Evolutionary conservation across 2,329 filamentous ascomycete species (phyloP), one percentile per base, ranked within the genome.

Genomic region (Penicillium janthinellum): DNA sequence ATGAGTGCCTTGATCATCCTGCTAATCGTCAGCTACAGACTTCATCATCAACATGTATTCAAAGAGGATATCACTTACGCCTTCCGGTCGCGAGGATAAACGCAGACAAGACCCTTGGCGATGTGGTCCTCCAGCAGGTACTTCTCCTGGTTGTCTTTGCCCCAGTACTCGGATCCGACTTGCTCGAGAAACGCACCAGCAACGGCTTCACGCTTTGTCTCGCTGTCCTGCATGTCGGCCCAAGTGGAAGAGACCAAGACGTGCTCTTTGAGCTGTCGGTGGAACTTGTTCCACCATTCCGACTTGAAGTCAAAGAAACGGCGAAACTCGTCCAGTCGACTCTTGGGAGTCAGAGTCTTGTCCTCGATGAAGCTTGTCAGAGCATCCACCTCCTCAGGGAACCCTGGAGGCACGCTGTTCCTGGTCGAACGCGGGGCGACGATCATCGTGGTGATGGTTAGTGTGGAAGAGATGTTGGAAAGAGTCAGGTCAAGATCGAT

Each of bases 151-250:
- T 59, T 67, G 11, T 52, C 35, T 17, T 61, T 42, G 11, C 68
- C 67, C 70, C 70, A 71, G 22, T 69, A 70, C 38, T 54, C 51
- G n/a, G 34, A 54, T 6, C 67, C 68, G 15, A 61, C 58, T 12
- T 51, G 39, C 3, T 61, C 61, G 10, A 71, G 47, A 14, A 70
- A 71, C 12, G 20, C 39, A 12, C 51, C 42, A n/a, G 67, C 65
- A 20, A 67, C 67, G 2, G 20, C 4, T 1, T 39, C 25, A 4
- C 65, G 56, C 15, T 50, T 56, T n/a, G 14, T 1, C 20, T 61
- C 54, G 8, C 58, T 56, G 2, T 51, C 17, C 5, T 38, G 38
- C 2, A 72, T 34, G 1, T 59, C 53, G 1, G 25, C 47, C 68
- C 68, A 71, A 15, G 38, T 20, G 7, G 53, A 56, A 10, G 20